phyloP scores from a whole-genome alignment of 768 basidiomycete species.

The Pleurotus cornucopiae region DNA sequence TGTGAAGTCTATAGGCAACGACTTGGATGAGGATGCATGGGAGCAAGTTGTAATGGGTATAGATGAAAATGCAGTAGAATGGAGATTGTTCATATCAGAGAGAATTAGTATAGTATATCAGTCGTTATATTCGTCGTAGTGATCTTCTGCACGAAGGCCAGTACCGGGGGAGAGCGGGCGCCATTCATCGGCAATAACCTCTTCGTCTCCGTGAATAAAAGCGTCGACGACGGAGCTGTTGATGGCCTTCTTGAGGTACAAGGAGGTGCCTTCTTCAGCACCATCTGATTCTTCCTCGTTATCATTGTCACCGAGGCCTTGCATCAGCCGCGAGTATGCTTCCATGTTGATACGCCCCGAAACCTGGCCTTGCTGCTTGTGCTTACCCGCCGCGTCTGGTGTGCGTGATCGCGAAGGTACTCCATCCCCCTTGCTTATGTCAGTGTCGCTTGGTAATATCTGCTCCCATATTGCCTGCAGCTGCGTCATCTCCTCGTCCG shows the following conservation, averaged over 20 bases:
- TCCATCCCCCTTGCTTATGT: constrained; percentile 12
- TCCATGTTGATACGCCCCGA: constrained; percentile 46
- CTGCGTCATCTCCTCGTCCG: constrained; percentile 43
- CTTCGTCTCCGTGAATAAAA: constrained; percentile 15
- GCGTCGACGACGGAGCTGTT: background rate
- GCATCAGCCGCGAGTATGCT: constrained; percentile 49
- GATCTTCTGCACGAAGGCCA: constrained; percentile 3
- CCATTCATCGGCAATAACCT: constrained; percentile 44
- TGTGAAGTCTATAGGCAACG: background rate
- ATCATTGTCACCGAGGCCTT: constrained; percentile 22
- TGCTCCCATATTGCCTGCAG: constrained; percentile 25
- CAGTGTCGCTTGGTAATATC: constrained; percentile 26
- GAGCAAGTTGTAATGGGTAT: background rate
- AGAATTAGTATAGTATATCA: constrained; percentile 12
- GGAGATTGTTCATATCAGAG: background rate
- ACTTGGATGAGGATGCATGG: background rate
- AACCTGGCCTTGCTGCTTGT: constrained; percentile 21
- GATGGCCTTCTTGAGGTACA: background rate
- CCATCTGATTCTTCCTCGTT: constrained; percentile 10
- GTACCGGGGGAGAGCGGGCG: constrained; percentile 26
- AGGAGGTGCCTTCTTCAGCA: constrained; percentile 1
- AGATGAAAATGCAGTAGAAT: background rate
- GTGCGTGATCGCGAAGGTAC: background rate
- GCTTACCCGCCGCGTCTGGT: constrained; percentile 13
- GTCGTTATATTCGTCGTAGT: constrained; percentile 38